Evolutionary conservation across 768 basidiomycete species (phyloP).

Genomic region (Tephrocybe sp.): DNA sequence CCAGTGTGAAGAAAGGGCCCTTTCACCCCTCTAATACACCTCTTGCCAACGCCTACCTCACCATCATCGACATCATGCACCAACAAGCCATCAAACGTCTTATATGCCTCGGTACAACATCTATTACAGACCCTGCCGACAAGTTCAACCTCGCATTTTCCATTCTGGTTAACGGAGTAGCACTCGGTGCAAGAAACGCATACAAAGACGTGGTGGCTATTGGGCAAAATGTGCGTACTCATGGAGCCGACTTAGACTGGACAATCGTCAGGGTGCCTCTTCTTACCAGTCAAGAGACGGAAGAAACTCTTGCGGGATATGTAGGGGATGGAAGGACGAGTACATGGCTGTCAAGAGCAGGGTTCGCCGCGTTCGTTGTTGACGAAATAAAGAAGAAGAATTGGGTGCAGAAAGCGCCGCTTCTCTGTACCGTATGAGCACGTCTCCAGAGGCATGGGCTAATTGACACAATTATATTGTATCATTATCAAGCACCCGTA

Average conservation of each 20-base stretch:
- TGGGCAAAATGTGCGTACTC: conserved; percentile 51
- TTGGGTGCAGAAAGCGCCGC: conserved; percentile 58
- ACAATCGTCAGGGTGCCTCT: conserved; percentile 71
- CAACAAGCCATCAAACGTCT: conserved; percentile 53
- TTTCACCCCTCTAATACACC: conserved; percentile 52
- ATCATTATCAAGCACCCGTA: background rate
- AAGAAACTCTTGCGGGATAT: conserved; percentile 58
- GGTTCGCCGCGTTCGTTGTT: conserved; percentile 60
- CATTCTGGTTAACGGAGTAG: conserved; percentile 41
- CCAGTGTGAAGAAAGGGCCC: conserved; percentile 30
- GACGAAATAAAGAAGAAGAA: conserved; percentile 55
- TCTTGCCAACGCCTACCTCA: conserved; percentile 57
- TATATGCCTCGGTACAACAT: conserved; percentile 66
- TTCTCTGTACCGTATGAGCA: conserved; percentile 29
- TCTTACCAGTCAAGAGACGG: conserved; percentile 48
- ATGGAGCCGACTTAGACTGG: conserved; percentile 58
- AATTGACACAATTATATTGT: background rate
- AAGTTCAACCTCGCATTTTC: conserved; percentile 48
- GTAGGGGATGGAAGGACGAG: conserved; percentile 62
- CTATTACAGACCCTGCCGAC: conserved; percentile 62
- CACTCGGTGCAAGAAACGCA: conserved; percentile 48
- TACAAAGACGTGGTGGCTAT: conserved; percentile 70
- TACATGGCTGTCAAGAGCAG: conserved; percentile 50
- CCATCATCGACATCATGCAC: conserved; percentile 58
- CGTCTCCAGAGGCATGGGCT: background rate